Evolutionary conservation across 495 filamentous ascomycete genomes (phyloP), one percentile per base, ranked within the genome.

Genomic region (Lophiotrema nucula): DNA sequence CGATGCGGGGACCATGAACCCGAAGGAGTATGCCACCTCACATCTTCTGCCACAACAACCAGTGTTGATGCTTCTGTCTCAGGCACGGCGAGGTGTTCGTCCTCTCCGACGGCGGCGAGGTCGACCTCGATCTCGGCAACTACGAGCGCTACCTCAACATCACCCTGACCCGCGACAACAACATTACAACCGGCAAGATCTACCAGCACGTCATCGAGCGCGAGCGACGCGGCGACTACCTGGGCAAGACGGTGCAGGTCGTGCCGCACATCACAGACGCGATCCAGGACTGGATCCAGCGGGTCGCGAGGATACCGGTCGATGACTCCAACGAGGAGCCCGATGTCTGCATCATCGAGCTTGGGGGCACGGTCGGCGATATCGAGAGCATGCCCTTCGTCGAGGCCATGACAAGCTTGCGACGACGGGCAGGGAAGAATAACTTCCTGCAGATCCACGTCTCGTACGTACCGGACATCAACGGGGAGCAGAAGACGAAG

Each of bases 141-240:
- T 98, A 98, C 72, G 92, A 97, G 73, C 79, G 90, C 19, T 89
- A 88, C 64, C 80, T 89, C 42, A 79, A 83, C 58, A 79, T 88
- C 52, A 86, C 84, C 10, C 79, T 95, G 23, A 86, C 79, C 4
- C 75, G 83, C 18, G 88, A 93, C 54, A 88, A 89, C 74, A 96
- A 95, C 69, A 93, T 97, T 73, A 97, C 92, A 21, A 96, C 92
- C 10, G 93, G 93, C 58, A 97, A 97, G 78, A 87, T 97, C 58
- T 97, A 96, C 73, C 77, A 89, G 68, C 81, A 86, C 58, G 93
- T 97, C 19, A 92, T 96, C 57, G 77, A 87, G 67, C 79, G 77
- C 56, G 87, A 96, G 74, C 80, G 91, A 45, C 74, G 76, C 24
- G 92, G 92, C 23, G 83, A 89, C 67, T 98, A 97, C 64, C 82